Conservation (phyloP, 78 protist species). For the Chrysochromulina tobinii region DNA sequence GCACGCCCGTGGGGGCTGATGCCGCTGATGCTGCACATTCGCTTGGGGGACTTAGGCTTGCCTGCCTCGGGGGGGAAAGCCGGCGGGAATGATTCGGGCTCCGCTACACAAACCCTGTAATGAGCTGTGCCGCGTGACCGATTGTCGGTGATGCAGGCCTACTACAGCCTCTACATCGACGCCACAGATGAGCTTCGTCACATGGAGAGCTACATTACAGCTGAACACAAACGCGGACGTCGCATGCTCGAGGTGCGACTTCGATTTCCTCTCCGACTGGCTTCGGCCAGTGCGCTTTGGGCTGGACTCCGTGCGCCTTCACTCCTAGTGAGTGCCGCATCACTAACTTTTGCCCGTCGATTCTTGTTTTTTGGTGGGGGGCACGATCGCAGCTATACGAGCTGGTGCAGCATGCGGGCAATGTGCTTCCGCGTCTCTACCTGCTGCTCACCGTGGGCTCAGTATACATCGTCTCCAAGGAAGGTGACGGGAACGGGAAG, state of each 20-base stretch:
- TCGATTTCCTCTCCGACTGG: no score
- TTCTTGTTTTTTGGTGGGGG: no score
- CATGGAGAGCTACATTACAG: slow-evolving; percentile 81
- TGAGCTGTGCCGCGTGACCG: no score
- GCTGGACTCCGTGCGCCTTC: no score
- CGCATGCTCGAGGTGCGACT: slow-evolving; percentile 67
- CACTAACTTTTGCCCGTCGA: no score
- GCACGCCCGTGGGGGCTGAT: no score
- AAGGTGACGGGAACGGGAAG: neutral
- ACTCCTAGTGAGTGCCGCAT: no score
- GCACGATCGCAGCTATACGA: slow-evolving; percentile 63
- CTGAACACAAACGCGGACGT: slow-evolving; percentile 62
- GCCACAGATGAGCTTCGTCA: slow-evolving; percentile 76
- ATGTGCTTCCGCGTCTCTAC: slow-evolving; percentile 94
- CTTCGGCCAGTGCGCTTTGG: no score
- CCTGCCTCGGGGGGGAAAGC: neutral
- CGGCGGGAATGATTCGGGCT: neutral
- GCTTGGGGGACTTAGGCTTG: neutral
- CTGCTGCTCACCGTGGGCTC: slow-evolving; percentile 73
- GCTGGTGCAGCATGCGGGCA: slow-evolving; percentile 95
- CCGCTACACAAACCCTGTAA: no score
- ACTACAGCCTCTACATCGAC: slow-evolving; percentile 19
- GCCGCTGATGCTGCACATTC: neutral
- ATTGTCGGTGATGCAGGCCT: neutral
- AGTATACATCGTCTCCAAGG: slow-evolving; percentile 82